phyloP scores from a whole-genome alignment of 164 flowering plant genomes.

The Tinospora cordifolia region DNA sequence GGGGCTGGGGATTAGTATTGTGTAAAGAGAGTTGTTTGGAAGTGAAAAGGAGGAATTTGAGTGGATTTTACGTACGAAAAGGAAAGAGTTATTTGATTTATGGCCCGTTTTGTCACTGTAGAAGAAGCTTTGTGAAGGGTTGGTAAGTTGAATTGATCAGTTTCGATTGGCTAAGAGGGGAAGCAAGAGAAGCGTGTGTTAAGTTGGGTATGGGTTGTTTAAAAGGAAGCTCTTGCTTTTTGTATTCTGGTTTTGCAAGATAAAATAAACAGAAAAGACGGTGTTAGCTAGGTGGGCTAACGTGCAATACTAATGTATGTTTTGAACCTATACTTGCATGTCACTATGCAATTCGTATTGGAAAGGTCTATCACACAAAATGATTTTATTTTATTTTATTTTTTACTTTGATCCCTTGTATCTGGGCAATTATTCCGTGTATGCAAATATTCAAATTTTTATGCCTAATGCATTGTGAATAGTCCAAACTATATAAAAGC shows the following conservation, averaged over 20 bases:
- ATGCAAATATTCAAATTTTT: too few relatives aligned
- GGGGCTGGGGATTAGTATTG: too few relatives aligned
- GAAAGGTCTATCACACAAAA: too few relatives aligned
- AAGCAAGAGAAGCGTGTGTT: neutral
- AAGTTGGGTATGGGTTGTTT: neutral
- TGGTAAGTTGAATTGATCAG: neutral
- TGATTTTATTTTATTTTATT: too few relatives aligned
- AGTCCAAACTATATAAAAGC: too few relatives aligned
- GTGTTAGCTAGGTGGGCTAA: too few relatives aligned
- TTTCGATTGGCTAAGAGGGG: neutral
- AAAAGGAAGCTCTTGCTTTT: slow-evolving; percentile 2
- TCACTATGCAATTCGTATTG: too few relatives aligned
- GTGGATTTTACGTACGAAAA: neutral
- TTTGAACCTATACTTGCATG: too few relatives aligned
- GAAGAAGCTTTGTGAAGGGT: neutral
- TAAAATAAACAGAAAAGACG: neutral
- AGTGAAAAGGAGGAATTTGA: slow-evolving; percentile 1
- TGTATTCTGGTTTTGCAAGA: neutral
- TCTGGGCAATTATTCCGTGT: too few relatives aligned
- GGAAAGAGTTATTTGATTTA: neutral
- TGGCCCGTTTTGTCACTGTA: neutral
- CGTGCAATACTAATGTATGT: too few relatives aligned
- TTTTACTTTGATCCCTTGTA: too few relatives aligned
- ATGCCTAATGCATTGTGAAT: too few relatives aligned
- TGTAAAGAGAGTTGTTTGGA: neutral